Conservation (phyloP, 345 rosid genomes). For the Syzygium aqueum region DNA sequence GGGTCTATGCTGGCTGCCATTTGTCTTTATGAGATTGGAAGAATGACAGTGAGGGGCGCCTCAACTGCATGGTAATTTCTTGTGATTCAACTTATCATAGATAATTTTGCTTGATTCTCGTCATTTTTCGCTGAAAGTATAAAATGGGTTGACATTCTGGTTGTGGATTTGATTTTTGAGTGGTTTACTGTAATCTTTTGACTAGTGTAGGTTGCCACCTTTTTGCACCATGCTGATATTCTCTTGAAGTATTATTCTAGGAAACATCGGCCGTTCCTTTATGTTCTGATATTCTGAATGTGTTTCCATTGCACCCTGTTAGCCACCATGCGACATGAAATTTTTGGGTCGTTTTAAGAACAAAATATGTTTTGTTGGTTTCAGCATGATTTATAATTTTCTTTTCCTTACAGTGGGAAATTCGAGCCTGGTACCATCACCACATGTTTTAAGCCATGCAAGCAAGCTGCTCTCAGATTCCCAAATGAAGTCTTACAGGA, state of each 20-base stretch:
- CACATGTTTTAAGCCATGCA: constrained; percentile 39
- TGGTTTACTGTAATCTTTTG: not conserved
- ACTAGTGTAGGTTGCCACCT: not conserved
- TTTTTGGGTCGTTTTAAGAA: not conserved
- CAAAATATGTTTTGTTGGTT: not conserved
- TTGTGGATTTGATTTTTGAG: not conserved
- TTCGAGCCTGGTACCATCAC: constrained; percentile 36
- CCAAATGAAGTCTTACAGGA: constrained; percentile 45
- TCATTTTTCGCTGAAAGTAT: not conserved
- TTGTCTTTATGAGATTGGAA: not conserved
- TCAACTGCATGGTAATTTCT: not conserved
- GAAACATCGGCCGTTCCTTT: not conserved
- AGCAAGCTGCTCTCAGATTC: constrained; percentile 48
- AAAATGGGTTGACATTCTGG: not conserved
- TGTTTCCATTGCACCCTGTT: not conserved
- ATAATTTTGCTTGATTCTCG: not conserved
- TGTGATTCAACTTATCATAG: not conserved
- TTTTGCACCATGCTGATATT: not conserved
- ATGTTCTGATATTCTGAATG: not conserved
- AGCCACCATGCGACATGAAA: not conserved
- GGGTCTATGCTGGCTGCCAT: not conserved
- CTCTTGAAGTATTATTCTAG: not conserved
- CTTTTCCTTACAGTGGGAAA: constrained; percentile 40
- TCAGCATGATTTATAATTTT: not conserved
- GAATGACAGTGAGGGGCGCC: not conserved